phyloP scores from a whole-genome alignment of 2,329 filamentous ascomycete genomes.

The Neopestalotiopsis clavispora region DNA sequence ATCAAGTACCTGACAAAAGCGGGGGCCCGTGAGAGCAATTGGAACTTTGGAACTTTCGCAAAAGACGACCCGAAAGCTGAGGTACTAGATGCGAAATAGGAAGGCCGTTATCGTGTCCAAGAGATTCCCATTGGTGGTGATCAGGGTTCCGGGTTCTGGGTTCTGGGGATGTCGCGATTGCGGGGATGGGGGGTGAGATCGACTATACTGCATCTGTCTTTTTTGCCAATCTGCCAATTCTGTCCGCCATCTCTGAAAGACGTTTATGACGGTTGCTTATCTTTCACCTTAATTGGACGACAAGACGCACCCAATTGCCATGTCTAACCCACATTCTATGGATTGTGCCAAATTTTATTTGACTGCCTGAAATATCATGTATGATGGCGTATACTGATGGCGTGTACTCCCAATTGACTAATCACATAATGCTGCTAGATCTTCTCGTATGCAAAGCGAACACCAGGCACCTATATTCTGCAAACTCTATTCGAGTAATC shows the following conservation, averaged over 20 bases:
- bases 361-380: not conserved
- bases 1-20: not conserved
- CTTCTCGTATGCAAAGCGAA: not conserved
- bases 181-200: not conserved
- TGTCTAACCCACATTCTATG: not conserved
- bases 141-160: not conserved
- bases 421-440: not conserved
- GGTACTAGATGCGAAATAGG: conserved; percentile 13
- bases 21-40: not conserved
- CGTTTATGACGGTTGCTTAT: not conserved
- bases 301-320: too few species aligned
- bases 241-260: not conserved
- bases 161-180: conserved; percentile 8
- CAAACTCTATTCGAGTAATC: too few species aligned
- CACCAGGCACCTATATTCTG: not conserved
- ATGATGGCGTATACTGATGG: conserved; percentile 2
- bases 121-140: not conserved
- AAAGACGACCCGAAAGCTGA: not conserved
- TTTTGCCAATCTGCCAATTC: not conserved
- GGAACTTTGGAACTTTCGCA: not conserved
- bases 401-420: not conserved
- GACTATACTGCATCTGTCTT: conserved; percentile 14
- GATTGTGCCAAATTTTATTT: not conserved
- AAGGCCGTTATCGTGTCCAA: not conserved
- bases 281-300: not conserved